A percentile compares a stretch with the other conserved stretches of the same genome.
Evolutionary conservation across 2,329 filamentous ascomycete species (phyloP).

Genomic region (Epichloe hybrida): DNA sequence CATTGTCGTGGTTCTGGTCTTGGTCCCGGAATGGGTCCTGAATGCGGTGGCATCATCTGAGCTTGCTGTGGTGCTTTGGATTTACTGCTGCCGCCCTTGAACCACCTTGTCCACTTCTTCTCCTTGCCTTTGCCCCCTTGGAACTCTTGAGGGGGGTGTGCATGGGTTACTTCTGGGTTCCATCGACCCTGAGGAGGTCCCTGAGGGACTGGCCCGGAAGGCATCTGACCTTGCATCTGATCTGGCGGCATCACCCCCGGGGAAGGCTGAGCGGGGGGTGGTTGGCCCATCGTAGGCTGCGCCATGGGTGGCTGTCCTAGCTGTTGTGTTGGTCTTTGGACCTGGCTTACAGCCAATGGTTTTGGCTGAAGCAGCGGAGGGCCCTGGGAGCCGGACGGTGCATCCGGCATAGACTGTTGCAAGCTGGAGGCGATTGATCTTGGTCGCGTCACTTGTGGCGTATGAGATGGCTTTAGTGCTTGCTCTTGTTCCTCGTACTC

Average conservation of each 20-base stretch:
- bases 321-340: not conserved
- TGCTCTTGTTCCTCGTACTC: conserved; percentile 9
- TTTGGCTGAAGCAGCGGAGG: not conserved
- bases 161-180: not conserved
- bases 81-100: conserved; percentile 10
- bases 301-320: not conserved
- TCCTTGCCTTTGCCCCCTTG: conserved; percentile 11
- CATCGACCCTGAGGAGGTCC: not conserved
- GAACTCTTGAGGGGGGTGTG: not conserved
- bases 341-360: not conserved
- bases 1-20: conserved; percentile 3
- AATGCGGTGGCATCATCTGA: not conserved
- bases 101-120: conserved; percentile 18
- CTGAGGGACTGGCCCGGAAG: not conserved
- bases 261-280: too few species aligned
- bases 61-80: conserved; percentile 1
- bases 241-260: too few species aligned
- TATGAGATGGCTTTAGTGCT: not conserved
- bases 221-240: not conserved
- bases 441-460: not conserved
- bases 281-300: not conserved
- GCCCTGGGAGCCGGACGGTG: not conserved
- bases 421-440: conserved; percentile 2
- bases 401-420: not conserved
- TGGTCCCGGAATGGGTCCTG: conserved; percentile 1